Conservation (phyloP, 257 asterid species). For the Penstemon eatonii region DNA sequence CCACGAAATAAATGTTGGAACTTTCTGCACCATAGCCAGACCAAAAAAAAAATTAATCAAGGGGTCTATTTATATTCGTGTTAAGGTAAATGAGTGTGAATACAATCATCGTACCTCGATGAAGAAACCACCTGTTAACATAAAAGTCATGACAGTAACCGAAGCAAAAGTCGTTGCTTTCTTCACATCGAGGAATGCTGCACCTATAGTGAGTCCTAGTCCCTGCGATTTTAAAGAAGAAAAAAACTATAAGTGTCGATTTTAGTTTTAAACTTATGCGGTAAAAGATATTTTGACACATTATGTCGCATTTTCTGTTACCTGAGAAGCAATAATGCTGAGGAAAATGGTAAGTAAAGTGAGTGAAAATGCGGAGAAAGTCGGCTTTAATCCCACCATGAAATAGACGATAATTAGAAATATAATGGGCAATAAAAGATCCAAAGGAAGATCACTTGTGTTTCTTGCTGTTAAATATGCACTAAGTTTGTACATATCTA, state of each 20-base stretch:
- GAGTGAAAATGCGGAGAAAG: slow-evolving; percentile 37
- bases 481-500: slow-evolving; percentile 46
- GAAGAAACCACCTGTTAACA: slow-evolving; percentile 49
- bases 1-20: slow-evolving; percentile 44
- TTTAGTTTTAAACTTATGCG: background rate
- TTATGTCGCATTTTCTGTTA: background rate
- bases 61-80: background rate
- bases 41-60: background rate
- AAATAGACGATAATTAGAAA: slow-evolving; percentile 43
- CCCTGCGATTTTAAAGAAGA: slow-evolving; percentile 24
- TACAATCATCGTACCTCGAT: slow-evolving; percentile 30
- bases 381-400: slow-evolving; percentile 43
- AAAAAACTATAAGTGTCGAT: background rate
- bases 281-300: no score
- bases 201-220: slow-evolving; percentile 45
- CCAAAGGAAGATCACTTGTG: slow-evolving; percentile 44
- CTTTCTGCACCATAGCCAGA: slow-evolving; percentile 33
- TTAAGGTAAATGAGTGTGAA: background rate
- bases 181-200: slow-evolving; percentile 47
- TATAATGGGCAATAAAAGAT: slow-evolving; percentile 37
- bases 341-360: slow-evolving; percentile 41
- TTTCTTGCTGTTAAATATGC: slow-evolving; percentile 46
- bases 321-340: slow-evolving; percentile 48
- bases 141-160: slow-evolving; percentile 44
- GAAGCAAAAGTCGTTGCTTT: slow-evolving; percentile 54